Evolutionary conservation across 140 eudicot species (phyloP).

Genomic region (Bidens hawaiensis): DNA sequence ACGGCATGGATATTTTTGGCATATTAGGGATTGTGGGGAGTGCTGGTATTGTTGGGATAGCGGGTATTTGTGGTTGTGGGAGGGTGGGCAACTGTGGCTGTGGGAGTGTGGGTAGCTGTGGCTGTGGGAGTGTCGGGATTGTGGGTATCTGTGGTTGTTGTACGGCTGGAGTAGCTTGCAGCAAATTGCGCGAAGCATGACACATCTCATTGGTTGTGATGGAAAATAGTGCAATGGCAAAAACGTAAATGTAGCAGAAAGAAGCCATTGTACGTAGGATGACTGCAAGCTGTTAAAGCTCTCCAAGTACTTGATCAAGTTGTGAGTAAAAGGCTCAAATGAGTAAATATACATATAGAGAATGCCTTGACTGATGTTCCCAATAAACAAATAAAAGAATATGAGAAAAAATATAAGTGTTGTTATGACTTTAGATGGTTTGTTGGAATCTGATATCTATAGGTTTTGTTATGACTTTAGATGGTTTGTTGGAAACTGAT

Average conservation of each 20-base stretch:
- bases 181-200: constrained; percentile 6
- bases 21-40: constrained; percentile 13
- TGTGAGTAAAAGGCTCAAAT: neutral
- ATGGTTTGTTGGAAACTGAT: no score
- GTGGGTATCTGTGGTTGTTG: neutral
- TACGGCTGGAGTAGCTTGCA: constrained; percentile 11
- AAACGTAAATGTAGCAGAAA: neutral
- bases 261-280: constrained; percentile 8
- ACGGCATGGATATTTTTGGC: constrained; percentile 10
- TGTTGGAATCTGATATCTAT: neutral
- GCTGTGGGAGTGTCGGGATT: constrained; percentile 11
- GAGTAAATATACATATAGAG: neutral
- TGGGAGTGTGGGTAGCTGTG: constrained; percentile 11
- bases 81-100: constrained; percentile 13
- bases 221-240: neutral
- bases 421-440: neutral
- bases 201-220: constrained; percentile 10
- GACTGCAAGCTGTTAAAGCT: neutral
- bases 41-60: constrained; percentile 1
- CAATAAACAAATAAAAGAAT: neutral
- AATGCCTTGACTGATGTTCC: neutral
- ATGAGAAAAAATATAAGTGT: neutral
- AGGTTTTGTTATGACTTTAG: no score
- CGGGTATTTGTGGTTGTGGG: constrained; percentile 19
- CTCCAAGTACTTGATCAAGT: neutral